phyloP scores from a whole-genome alignment of 1,139 yeast species.

The Nakaseomyces uthaithaninus region DNA sequence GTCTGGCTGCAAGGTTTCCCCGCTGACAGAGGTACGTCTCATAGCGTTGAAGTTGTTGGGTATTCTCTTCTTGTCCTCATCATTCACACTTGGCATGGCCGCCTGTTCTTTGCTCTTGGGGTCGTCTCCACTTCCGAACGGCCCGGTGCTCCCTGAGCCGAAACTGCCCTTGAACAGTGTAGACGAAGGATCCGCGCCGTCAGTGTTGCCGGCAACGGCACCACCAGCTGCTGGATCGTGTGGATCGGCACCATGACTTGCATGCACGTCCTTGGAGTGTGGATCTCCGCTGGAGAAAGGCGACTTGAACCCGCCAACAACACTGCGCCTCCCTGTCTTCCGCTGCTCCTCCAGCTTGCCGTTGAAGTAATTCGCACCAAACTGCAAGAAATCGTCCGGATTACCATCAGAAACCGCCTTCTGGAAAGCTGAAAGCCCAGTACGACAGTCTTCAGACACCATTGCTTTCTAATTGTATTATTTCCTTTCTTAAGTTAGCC shows the following conservation, averaged over 20 bases:
- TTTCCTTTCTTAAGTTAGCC: neutral
- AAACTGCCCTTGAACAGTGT: conserved; percentile 41
- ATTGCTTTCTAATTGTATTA: neutral
- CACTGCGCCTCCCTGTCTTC: conserved; percentile 9
- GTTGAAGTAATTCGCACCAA: conserved; percentile 66
- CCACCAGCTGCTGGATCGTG: conserved; percentile 1
- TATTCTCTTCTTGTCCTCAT: neutral
- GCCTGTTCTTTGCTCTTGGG: conserved; percentile 12
- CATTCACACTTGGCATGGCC: neutral
- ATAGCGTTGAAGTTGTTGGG: conserved; percentile 51
- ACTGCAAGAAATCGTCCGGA: conserved; percentile 64
- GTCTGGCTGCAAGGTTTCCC: conserved; percentile 48
- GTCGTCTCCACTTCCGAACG: conserved; percentile 23
- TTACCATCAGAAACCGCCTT: conserved; percentile 52
- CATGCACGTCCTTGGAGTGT: conserved; percentile 37
- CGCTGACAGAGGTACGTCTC: conserved; percentile 82
- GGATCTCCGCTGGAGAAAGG: conserved; percentile 63
- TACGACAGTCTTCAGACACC: conserved; percentile 8
- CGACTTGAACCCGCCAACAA: conserved; percentile 40
- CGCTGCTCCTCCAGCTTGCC: conserved; percentile 55
- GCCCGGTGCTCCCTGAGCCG: conserved; percentile 38
- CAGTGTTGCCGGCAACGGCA: conserved; percentile 19
- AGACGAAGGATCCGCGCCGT: too few species aligned
- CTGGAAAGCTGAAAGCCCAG: conserved; percentile 35
- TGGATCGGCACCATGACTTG: conserved; percentile 8